Conservation (phyloP, 2,329 filamentous ascomycete genomes). For the Cladorrhinum sp. region DNA sequence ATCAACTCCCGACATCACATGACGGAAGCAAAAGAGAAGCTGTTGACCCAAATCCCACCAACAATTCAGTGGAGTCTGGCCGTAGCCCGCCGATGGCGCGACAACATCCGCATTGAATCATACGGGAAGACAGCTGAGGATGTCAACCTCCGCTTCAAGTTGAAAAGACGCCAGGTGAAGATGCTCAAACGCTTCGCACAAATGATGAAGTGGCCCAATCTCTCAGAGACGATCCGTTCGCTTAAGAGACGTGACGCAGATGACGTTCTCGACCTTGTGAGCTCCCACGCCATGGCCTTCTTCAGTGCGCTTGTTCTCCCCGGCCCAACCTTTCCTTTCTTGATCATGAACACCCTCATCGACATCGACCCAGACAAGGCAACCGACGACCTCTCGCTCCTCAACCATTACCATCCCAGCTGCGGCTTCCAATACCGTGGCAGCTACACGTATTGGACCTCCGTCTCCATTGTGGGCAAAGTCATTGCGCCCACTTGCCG, state of each 20-base stretch:
- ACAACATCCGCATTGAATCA: slow-evolving; percentile 64
- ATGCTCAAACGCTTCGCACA: slow-evolving; percentile 66
- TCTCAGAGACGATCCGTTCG: slow-evolving; percentile 59
- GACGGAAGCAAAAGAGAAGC: slow-evolving; percentile 62
- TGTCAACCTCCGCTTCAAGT: slow-evolving; percentile 61
- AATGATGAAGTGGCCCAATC: slow-evolving; percentile 75
- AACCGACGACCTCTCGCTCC: slow-evolving; percentile 60
- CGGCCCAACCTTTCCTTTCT: slow-evolving; percentile 65
- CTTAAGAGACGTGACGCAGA: slow-evolving; percentile 60
- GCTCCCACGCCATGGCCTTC: slow-evolving; percentile 72
- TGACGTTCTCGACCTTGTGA: slow-evolving; percentile 55
- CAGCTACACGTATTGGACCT: slow-evolving; percentile 74
- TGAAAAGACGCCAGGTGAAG: slow-evolving; percentile 66
- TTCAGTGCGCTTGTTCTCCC: slow-evolving; percentile 72
- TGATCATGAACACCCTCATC: slow-evolving; percentile 75
- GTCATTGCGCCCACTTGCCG: slow-evolving; percentile 70
- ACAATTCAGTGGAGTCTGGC: slow-evolving; percentile 71
- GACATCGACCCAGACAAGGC: slow-evolving; percentile 69
- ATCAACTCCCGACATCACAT: slow-evolving; percentile 61
- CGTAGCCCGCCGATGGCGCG: slow-evolving; percentile 69
- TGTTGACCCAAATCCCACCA: slow-evolving; percentile 63
- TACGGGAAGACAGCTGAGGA: slow-evolving; percentile 53
- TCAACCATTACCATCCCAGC: slow-evolving; percentile 65
- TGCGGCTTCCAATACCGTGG: slow-evolving; percentile 73
- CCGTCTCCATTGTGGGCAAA: slow-evolving; percentile 69